Evolutionary conservation across 768 basidiomycete genomes (phyloP).

Genomic region (Sporobolomyces pararoseus): DNA sequence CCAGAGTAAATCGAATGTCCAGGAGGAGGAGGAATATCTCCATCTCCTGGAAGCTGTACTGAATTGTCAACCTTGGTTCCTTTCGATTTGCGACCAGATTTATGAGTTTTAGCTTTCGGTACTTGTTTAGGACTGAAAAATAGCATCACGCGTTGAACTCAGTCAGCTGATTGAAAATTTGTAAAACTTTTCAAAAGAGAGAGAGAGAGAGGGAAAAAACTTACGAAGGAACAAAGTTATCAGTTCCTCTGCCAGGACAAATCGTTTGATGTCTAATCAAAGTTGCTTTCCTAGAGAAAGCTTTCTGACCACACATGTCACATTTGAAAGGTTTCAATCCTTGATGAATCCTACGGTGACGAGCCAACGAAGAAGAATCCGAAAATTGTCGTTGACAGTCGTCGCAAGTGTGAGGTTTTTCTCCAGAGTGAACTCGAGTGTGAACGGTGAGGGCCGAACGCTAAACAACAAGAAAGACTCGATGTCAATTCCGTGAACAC

Average conservation of each 20-base stretch:
- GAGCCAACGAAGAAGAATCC: constrained; percentile 82
- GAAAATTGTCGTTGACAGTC: constrained; percentile 81
- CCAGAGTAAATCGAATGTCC: background rate
- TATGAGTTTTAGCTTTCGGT: background rate
- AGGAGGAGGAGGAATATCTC: background rate
- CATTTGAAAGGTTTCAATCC: constrained; percentile 79
- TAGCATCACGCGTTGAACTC: too few relatives aligned
- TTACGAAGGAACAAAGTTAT: too few relatives aligned
- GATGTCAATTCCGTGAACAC: constrained; percentile 4
- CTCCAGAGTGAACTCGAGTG: constrained; percentile 79
- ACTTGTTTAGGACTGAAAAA: background rate
- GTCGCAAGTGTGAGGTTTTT: constrained; percentile 85
- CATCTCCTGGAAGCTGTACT: background rate
- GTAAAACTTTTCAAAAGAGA: too few relatives aligned
- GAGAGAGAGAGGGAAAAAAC: too few relatives aligned
- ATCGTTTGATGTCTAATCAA: constrained; percentile 61
- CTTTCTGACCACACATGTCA: constrained; percentile 83
- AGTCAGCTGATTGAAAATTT: too few relatives aligned
- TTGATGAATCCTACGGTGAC: constrained; percentile 68
- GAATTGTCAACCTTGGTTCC: background rate
- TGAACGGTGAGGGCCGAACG: constrained; percentile 85
- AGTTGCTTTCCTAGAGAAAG: constrained; percentile 79
- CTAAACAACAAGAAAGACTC: too few relatives aligned
- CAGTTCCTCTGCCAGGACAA: constrained; percentile 11
- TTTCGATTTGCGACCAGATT: constrained; percentile 6